Percentiles rank a stretch among this genome's conserved stretches.
Conservation (phyloP, 2,329 filamentous ascomycete genomes). For the Apiospora malaysiana region DNA sequence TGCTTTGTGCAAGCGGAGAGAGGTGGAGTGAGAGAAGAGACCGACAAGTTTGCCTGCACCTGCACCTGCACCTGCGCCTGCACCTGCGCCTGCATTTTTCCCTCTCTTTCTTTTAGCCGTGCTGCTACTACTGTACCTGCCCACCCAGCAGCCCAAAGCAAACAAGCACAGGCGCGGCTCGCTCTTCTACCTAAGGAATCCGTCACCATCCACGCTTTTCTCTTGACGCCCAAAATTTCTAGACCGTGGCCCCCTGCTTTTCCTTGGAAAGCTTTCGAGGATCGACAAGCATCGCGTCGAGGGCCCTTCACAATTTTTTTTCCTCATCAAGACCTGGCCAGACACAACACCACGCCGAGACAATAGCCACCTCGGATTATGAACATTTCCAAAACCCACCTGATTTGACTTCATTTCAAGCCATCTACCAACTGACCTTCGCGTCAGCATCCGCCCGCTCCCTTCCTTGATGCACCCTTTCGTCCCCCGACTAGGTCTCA, state of each 20-base stretch:
- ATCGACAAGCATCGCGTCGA: constrained; percentile 21
- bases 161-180: not conserved
- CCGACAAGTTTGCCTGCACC: constrained; percentile 1
- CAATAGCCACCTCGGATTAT: constrained; percentile 1
- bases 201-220: constrained; percentile 1
- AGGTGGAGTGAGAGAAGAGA: not conserved
- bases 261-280: constrained; percentile 18
- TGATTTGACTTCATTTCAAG: constrained; percentile 13
- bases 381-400: not conserved
- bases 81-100: not conserved
- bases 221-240: constrained; percentile 19
- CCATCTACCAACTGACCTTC: not conserved
- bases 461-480: constrained; percentile 1
- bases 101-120: not conserved
- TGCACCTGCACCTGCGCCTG: not conserved
- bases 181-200: constrained; percentile 9
- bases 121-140: not conserved
- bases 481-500: not conserved
- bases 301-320: constrained; percentile 9
- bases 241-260: constrained; percentile 18
- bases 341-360: not conserved
- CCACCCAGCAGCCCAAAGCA: constrained; percentile 9
- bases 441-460: not conserved
- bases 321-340: constrained; percentile 6
- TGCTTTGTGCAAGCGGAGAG: not conserved